phyloP scores from a whole-genome alignment of 1,284 basidiomycete genomes.

The Puccinia horiana region DNA sequence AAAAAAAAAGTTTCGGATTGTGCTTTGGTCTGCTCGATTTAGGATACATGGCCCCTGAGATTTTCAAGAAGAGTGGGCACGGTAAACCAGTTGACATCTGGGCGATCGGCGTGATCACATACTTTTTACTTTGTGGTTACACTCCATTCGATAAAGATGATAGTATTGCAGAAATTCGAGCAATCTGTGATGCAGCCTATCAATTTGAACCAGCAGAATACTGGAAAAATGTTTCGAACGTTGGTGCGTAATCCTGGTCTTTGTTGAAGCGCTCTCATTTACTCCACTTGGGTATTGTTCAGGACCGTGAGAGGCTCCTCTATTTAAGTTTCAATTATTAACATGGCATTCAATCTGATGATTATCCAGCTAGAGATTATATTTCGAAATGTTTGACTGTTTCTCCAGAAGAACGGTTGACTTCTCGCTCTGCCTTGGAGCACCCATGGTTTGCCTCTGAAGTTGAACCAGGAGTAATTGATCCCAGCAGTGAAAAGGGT shows the following conservation, averaged over 20 bases:
- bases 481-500: slow-evolving; percentile 52
- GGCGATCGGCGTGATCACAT: slow-evolving; percentile 49
- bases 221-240: slow-evolving; percentile 53
- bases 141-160: slow-evolving; percentile 86
- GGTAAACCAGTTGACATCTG: slow-evolving; percentile 91
- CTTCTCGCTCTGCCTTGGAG: slow-evolving; percentile 69
- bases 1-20: background rate
- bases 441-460: slow-evolving; percentile 72
- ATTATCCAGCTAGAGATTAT: slow-evolving; percentile 72
- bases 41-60: slow-evolving; percentile 94
- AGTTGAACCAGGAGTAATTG: slow-evolving; percentile 58
- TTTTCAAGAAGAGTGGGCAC: slow-evolving; percentile 94
- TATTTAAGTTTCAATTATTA: background rate
- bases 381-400: slow-evolving; percentile 77
- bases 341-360: slow-evolving; percentile 66
- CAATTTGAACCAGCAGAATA: slow-evolving; percentile 73
- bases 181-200: slow-evolving; percentile 87
- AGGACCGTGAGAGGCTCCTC: background rate
- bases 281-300: background rate
- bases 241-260: slow-evolving; percentile 57
- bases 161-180: slow-evolving; percentile 67
- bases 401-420: slow-evolving; percentile 75
- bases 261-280: background rate
- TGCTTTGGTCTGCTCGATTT: slow-evolving; percentile 50
- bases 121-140: slow-evolving; percentile 58